phyloP scores from a whole-genome alignment of 2,329 filamentous ascomycete genomes.

The Neospermospora avenae region DNA sequence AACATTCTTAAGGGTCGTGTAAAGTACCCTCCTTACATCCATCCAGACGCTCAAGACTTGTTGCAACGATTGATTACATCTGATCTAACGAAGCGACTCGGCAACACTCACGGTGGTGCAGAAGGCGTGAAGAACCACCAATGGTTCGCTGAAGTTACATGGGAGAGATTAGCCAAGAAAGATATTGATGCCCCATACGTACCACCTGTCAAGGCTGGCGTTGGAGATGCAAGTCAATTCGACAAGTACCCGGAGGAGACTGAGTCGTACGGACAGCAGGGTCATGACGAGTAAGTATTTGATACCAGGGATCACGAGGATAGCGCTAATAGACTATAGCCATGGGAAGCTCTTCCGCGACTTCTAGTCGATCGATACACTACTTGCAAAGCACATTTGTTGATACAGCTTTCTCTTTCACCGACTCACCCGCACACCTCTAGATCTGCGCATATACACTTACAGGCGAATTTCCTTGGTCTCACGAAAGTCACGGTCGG shows the following conservation, averaged over 20 bases:
- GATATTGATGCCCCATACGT: conserved; percentile 99
- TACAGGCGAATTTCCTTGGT: conserved; percentile 13
- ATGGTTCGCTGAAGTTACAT: conserved; percentile 97
- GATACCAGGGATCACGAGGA: too few species aligned
- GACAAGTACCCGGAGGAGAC: conserved; percentile 97
- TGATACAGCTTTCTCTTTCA: conserved; percentile 15
- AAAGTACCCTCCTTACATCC: conserved; percentile 95
- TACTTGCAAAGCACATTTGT: not conserved
- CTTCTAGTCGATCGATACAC: conserved; percentile 10
- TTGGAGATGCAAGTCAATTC: conserved; percentile 94
- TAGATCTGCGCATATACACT: conserved; percentile 25
- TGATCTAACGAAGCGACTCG: conserved; percentile 90
- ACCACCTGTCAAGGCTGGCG: conserved; percentile 88
- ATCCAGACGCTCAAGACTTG: conserved; percentile 89
- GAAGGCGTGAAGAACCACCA: conserved; percentile 92
- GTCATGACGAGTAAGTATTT: conserved; percentile 79
- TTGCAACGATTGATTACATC: conserved; percentile 90
- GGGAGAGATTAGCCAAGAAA: conserved; percentile 90
- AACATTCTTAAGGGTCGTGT: conserved; percentile 95
- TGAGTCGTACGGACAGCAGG: conserved; percentile 79
- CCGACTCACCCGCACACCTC: conserved; percentile 6
- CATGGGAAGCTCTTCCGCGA: conserved; percentile 26
- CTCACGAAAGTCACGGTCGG: conserved; percentile 10
- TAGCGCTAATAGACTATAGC: conserved; percentile 9
- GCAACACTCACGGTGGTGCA: conserved; percentile 87